Evolutionary conservation across 805 yeast genomes (phyloP).

Genomic region (Saitoella complicata): DNA sequence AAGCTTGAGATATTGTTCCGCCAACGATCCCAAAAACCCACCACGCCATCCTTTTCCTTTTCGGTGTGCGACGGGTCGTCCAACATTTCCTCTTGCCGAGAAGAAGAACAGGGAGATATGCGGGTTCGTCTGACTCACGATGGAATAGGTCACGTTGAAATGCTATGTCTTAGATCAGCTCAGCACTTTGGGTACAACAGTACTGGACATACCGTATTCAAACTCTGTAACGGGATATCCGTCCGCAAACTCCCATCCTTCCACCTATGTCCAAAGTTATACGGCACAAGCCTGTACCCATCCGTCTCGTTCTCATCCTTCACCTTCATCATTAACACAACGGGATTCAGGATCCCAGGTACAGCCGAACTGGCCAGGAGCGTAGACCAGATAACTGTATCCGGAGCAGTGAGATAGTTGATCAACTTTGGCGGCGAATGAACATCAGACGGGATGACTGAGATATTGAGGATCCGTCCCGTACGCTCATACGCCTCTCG

Average conservation of each 20-base stretch:
- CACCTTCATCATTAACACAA: conserved; percentile 56
- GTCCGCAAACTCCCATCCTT: conserved; percentile 67
- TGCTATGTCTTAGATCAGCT: conserved; percentile 18
- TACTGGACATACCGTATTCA: conserved; percentile 29
- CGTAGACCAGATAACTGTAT: conserved; percentile 69
- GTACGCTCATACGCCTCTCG: conserved; percentile 52
- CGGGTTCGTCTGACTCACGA: conserved; percentile 73
- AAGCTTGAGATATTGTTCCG: conserved; percentile 52
- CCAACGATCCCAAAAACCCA: conserved; percentile 57
- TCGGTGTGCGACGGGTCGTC: conserved; percentile 53
- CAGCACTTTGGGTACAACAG: not conserved
- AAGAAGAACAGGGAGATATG: conserved; percentile 61
- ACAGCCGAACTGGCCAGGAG: conserved; percentile 67
- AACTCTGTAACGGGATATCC: conserved; percentile 58
- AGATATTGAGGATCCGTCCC: conserved; percentile 53
- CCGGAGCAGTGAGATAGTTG: conserved; percentile 60
- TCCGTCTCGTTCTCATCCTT: conserved; percentile 17
- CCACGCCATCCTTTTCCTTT: conserved; percentile 50
- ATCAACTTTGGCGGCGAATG: conserved; percentile 68
- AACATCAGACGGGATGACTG: conserved; percentile 70
- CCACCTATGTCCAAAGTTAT: conserved; percentile 61
- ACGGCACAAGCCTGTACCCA: conserved; percentile 32
- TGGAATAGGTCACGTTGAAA: conserved; percentile 57
- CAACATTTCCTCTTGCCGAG: conserved; percentile 68
- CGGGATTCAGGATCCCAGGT: conserved; percentile 69